Base-by-base conservation (phyloP, 116 monocot genomes). In the Phalaenopsis hybrid region DNA sequence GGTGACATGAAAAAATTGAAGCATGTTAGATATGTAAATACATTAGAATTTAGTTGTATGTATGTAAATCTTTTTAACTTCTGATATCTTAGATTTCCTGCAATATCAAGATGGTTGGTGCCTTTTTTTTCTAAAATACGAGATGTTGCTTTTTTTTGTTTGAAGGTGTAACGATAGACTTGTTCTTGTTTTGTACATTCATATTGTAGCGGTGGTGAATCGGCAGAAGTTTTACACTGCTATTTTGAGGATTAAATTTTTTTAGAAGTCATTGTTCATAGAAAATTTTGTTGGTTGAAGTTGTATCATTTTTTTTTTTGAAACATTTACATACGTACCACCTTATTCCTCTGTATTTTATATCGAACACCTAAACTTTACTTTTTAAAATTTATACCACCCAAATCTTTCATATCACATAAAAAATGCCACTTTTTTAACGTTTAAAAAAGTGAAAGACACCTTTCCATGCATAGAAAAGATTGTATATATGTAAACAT, bases 101-200 rank as follows among this genome's bases (percentile, higher is more conserved):
- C 20, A 74, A 44, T 37, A 74, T 74, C 2, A 75, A 46, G 17
- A 75, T 75, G 18, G 1, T 46, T 18, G 55, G 45, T 75, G 34
- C 63, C 63, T 72, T 72, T 75, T 10, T 45, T 75, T 75, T n/a
- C 5, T 75, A 20, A 75, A 44, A 75, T 75, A 46, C 4, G 16
- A 46, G 75, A 75, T 21, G 33, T 46, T 75, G 0, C 17, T 75
- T 75, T 45, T 8, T 45, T 2, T 13, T 46, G n/a, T 75, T n/a
- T 75, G 41, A 44, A 74, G 7, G 13, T 75, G 18, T 44, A 46
- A 75, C 45, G 46, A 20, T 75, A 20, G 45, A 46, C 6, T 75
- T n/a, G 33, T 69, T 69, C 5, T 48, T 48, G 0, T 48, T 48
- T 48, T 74, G 13, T n/a, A n/a, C n/a, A n/a, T n/a, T n/a, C n/a